Evolutionary conservation across 2,329 filamentous ascomycete species (phyloP), one percentile per base, ranked within the genome.

Genomic region (Dactylellina sp.): DNA sequence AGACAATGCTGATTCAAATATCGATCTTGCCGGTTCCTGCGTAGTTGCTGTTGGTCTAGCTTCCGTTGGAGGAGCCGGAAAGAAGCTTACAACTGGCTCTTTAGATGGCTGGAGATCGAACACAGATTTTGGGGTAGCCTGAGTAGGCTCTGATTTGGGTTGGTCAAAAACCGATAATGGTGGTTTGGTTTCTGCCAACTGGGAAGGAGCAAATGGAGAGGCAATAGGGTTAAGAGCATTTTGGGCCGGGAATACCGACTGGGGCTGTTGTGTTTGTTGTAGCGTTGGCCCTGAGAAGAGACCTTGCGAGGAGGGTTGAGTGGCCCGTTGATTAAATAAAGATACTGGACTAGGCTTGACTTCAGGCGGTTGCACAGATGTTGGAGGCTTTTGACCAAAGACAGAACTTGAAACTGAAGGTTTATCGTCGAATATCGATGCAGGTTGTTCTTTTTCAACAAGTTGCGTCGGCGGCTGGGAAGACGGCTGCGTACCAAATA

Each of bases 261-360:
- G 44, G 24, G 52, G 22, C n/a, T 37, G 20, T 40, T 40, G 37
- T 12, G 37, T 3, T 12, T 12, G 9, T 16, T 6, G 37, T 7
- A 40, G 3, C 12, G 39, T 14, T 11, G 39, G 35, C 1, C 24
- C 32, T 7, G 50, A 12, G 22, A 63, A 63, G 32, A 55, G 11
- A n/a, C n/a, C 44, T 32, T 71, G 59, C 11, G 59, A 14, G 3
- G 53, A 20, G 3, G 53, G 12, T 24, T 68, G 22, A 16, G 18
- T 42, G 9, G 44, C 9, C 7, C 56, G 28, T 40, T 64, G 66
- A 25, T 64, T 57, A 18, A 71, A 71, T 3, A 71, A 16, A 4
- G 66, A 71, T 39, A 53, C 52, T 16, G 66, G 56, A 28, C 32
- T 71, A 12, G 59, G 46, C 12, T 71, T 71, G 37, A 14, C 9